Percentiles rank a stretch among this genome's conserved stretches.
Evolutionary conservation across 2,329 filamentous ascomycete species (phyloP).

Genomic region (Tolypocladium tropicale): DNA sequence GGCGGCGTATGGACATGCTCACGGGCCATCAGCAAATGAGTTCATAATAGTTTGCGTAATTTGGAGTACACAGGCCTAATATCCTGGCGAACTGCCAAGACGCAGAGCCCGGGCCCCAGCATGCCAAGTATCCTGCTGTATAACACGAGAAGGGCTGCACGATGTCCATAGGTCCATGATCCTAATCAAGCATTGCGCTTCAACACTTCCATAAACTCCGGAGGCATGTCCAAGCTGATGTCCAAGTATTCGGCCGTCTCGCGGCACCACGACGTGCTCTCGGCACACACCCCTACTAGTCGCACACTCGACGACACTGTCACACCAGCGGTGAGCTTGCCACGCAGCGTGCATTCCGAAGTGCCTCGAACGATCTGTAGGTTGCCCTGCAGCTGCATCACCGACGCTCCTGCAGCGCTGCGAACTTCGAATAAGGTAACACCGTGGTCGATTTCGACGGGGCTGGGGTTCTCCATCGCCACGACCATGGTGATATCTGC

Average conservation of each 20-base stretch:
- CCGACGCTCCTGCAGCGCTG: conserved; percentile 2
- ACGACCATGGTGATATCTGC: conserved; percentile 11
- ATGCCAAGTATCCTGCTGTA: too few species aligned
- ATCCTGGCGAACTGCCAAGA: too few species aligned
- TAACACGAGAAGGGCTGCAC: too few species aligned
- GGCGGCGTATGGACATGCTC: too few species aligned
- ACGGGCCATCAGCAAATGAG: too few species aligned
- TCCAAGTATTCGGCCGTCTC: background rate
- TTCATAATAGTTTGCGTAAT: too few species aligned
- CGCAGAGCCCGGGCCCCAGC: too few species aligned
- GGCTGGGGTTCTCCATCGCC: conserved; percentile 17
- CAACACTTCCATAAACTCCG: background rate
- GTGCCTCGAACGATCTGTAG: conserved; percentile 16
- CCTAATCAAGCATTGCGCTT: too few species aligned
- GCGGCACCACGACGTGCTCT: background rate
- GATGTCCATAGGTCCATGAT: too few species aligned
- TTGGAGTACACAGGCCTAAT: too few species aligned
- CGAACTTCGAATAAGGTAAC: conserved; percentile 19
- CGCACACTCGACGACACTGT: background rate
- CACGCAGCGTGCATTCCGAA: conserved; percentile 17
- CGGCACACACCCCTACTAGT: background rate
- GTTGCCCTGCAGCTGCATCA: conserved; percentile 15
- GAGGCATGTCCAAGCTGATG: background rate
- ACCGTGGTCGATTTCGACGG: conserved; percentile 21
- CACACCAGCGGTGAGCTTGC: conserved; percentile 7